Percentiles rank a stretch among this genome's conserved stretches.
phyloP scores from a whole-genome alignment of 2,329 filamentous ascomycete species.

The Tothia fuscella region DNA sequence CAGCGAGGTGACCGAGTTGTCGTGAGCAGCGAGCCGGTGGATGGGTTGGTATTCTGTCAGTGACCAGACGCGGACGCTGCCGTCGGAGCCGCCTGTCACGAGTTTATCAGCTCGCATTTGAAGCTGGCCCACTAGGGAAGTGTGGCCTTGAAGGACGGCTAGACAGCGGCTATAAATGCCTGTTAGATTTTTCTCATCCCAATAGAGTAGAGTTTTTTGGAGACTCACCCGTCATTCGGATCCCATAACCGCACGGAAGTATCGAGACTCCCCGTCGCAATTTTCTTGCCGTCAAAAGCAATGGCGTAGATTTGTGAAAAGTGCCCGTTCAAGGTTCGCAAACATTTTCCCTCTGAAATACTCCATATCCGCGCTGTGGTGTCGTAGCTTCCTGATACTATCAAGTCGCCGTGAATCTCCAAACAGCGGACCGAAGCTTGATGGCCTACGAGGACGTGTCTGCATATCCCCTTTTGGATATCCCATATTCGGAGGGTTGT shows the following conservation, averaged over 20 bases:
- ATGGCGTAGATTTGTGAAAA: slow-evolving; percentile 99
- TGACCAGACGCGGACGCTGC: slow-evolving; percentile 93
- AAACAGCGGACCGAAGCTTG: slow-evolving; percentile 91
- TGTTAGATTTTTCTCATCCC: too few relatives aligned
- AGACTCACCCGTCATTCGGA: slow-evolving; percentile 64
- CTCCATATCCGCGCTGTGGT: slow-evolving; percentile 96
- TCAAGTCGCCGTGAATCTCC: slow-evolving; percentile 89
- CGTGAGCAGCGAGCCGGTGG: slow-evolving; percentile 87
- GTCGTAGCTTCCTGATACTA: slow-evolving; percentile 97
- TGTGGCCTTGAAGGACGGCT: slow-evolving; percentile 90
- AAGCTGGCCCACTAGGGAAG: slow-evolving; percentile 87
- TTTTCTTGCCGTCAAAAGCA: slow-evolving; percentile 85
- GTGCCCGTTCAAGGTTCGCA: slow-evolving; percentile 82
- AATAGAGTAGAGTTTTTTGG: background rate
- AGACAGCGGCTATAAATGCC: slow-evolving; percentile 49
- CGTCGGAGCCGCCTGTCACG: slow-evolving; percentile 91
- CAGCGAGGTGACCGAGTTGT: slow-evolving; percentile 94
- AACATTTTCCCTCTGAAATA: slow-evolving; percentile 85
- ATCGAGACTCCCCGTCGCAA: slow-evolving; percentile 91
- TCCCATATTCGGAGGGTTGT: slow-evolving; percentile 95
- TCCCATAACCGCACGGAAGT: slow-evolving; percentile 98
- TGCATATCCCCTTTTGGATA: slow-evolving; percentile 74
- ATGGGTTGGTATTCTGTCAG: slow-evolving; percentile 82
- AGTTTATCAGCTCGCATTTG: slow-evolving; percentile 92
- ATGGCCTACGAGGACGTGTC: slow-evolving; percentile 85